Evolutionary conservation across 2,329 filamentous ascomycete genomes (phyloP).

Genomic region (Huntiella abstrusa): DNA sequence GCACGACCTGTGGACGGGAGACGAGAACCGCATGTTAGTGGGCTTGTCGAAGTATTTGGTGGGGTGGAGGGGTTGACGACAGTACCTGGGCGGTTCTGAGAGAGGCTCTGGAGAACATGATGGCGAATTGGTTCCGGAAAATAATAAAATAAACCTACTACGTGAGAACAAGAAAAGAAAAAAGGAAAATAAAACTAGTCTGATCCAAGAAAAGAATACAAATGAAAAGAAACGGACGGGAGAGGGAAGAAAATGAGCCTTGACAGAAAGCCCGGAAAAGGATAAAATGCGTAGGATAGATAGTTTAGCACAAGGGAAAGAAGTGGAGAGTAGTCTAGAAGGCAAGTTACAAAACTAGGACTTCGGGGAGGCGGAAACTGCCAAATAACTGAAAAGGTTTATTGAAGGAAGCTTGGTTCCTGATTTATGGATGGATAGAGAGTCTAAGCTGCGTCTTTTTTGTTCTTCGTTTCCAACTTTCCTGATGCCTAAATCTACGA

Average conservation of each 20-base stretch:
- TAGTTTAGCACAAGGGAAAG: background rate
- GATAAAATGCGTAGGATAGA: constrained; percentile 2
- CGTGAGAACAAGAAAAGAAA: constrained; percentile 3
- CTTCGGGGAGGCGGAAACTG: no score
- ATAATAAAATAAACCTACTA: constrained; percentile 10
- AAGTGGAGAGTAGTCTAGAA: no score
- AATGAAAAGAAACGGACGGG: constrained; percentile 1
- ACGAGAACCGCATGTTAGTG: constrained; percentile 15
- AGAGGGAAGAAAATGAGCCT: constrained; percentile 2
- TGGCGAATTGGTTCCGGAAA: constrained; percentile 15
- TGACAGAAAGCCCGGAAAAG: constrained; percentile 3
- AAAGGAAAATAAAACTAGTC: background rate
- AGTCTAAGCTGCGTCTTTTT: no score
- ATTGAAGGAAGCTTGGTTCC: no score
- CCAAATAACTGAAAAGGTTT: no score
- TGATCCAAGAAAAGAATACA: background rate
- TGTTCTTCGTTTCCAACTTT: no score
- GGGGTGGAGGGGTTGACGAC: background rate
- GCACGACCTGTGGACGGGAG: constrained; percentile 27
- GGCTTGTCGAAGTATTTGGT: background rate
- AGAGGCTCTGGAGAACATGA: constrained; percentile 41
- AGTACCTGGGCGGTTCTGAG: constrained; percentile 36
- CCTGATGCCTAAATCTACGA: no score
- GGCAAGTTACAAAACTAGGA: no score
- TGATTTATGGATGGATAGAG: no score